phyloP scores from a whole-genome alignment of 176 grass and related monocot genomes.

The Triticum dicoccoides region DNA sequence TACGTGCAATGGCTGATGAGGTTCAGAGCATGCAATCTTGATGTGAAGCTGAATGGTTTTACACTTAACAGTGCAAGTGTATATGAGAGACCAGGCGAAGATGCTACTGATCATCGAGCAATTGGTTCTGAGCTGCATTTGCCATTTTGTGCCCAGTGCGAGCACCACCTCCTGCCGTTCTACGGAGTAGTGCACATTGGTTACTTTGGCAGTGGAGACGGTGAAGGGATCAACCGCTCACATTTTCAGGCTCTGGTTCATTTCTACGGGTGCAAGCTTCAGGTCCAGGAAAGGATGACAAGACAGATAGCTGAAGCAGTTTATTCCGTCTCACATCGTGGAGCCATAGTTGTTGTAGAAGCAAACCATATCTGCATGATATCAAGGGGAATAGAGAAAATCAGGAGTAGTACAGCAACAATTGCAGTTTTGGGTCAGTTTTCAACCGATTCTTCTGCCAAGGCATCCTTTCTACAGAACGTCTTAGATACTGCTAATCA shows the following conservation, averaged over 20 bases:
- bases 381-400: conserved; percentile 92
- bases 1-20: conserved; percentile 90
- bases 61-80: conserved; percentile 25
- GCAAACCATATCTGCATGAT: conserved; percentile 95
- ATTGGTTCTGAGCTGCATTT: conserved; percentile 58
- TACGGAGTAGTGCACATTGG: conserved; percentile 86
- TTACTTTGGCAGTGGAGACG: conserved; percentile 41
- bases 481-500: conserved; percentile 37
- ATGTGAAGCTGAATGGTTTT: conserved; percentile 51
- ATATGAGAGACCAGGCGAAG: conserved; percentile 20
- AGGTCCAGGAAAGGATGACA: conserved; percentile 98
- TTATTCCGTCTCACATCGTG: conserved; percentile 37
- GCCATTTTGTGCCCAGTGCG: conserved; percentile 89
- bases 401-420: conserved; percentile 83
- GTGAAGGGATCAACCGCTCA: conserved; percentile 44
- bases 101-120: conserved; percentile 33
- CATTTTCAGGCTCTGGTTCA: conserved; percentile 72
- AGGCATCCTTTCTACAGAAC: conserved; percentile 58
- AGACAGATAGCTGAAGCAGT: conserved; percentile 96
- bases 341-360: conserved; percentile 86
- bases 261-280: conserved; percentile 89
- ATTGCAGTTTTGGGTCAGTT: conserved; percentile 87
- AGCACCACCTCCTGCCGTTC: conserved; percentile 93
- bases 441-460: conserved; percentile 51
- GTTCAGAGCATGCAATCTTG: conserved; percentile 58